Evolutionary conservation across 805 yeast species (phyloP).

Genomic region (Candida coleopterorum): DNA sequence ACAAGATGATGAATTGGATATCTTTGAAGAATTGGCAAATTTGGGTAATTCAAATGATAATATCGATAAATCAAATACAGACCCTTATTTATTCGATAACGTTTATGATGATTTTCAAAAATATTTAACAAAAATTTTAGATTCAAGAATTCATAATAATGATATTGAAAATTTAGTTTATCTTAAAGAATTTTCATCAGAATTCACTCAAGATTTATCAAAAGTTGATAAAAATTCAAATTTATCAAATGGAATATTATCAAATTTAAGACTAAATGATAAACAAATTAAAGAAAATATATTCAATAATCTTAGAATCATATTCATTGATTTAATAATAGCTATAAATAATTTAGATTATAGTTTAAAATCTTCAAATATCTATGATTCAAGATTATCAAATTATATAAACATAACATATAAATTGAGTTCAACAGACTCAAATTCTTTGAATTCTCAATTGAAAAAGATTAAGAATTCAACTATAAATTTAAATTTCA

Average conservation of each 20-base stretch:
- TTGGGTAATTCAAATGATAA: constrained; percentile 8
- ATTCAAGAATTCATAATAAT: constrained; percentile 1
- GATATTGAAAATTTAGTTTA: constrained; percentile 11
- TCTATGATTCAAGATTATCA: constrained; percentile 19
- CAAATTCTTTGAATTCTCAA: constrained; percentile 11
- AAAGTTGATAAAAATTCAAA: constrained; percentile 4
- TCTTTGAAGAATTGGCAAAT: constrained; percentile 9
- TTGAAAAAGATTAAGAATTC: constrained; percentile 13
- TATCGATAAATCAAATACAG: neutral
- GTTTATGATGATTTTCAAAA: constrained; percentile 10
- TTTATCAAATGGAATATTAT: neutral
- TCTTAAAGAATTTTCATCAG: constrained; percentile 10
- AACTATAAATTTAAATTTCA: constrained; percentile 17
- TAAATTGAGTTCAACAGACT: constrained; percentile 7
- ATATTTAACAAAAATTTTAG: constrained; percentile 6
- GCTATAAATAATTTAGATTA: constrained; percentile 26
- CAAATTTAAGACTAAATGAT: constrained; percentile 17
- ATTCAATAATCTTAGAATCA: constrained; percentile 28
- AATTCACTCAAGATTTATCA: constrained; percentile 9
- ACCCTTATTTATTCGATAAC: constrained; percentile 11
- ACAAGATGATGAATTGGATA: constrained; percentile 10
- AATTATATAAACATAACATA: constrained; percentile 12
- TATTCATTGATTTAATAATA: constrained; percentile 36
- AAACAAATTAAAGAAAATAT: constrained; percentile 31
- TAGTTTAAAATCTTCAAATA: constrained; percentile 25